phyloP scores from a whole-genome alignment of 75 land plant species.

The Picea glauca region DNA sequence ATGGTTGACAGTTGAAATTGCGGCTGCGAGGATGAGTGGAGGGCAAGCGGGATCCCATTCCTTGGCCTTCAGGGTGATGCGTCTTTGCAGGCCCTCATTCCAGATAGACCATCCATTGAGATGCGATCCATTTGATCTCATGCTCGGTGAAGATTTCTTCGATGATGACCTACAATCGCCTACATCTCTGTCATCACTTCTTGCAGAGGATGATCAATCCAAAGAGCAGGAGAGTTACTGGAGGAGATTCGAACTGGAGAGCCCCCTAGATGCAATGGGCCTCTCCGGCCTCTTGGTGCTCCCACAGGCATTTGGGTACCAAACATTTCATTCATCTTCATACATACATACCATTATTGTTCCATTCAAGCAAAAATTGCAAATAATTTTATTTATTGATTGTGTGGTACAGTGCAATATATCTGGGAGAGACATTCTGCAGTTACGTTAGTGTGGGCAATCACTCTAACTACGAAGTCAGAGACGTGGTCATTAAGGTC shows the following conservation, averaged over 20 bases:
- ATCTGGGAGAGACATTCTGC: conserved; percentile 91
- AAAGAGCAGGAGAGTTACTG: conserved; percentile 48
- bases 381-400: not conserved
- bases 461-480: conserved; percentile 79
- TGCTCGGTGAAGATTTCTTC: conserved; percentile 73
- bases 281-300: conserved; percentile 88
- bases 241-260: conserved; percentile 57
- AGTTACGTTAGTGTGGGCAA: conserved; percentile 96
- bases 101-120: conserved; percentile 68
- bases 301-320: conserved; percentile 87
- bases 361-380: not conserved
- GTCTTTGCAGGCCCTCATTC: conserved; percentile 90
- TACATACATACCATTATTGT: not conserved
- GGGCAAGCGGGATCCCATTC: conserved; percentile 52
- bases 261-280: conserved; percentile 67
- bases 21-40: conserved; percentile 2
- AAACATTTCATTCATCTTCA: not conserved
- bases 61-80: conserved; percentile 95
- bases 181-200: conserved; percentile 11
- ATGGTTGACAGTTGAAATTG: not conserved
- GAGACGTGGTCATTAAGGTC: conserved; percentile 93
- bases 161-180: conserved; percentile 35
- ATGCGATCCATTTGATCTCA: conserved; percentile 75
- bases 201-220: conserved; percentile 28
- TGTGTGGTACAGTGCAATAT: conserved; percentile 63